Percentiles rank a stretch among this genome's conserved stretches.
phyloP scores from a whole-genome alignment of 129 eudicot genomes.

The Arctium minus region DNA sequence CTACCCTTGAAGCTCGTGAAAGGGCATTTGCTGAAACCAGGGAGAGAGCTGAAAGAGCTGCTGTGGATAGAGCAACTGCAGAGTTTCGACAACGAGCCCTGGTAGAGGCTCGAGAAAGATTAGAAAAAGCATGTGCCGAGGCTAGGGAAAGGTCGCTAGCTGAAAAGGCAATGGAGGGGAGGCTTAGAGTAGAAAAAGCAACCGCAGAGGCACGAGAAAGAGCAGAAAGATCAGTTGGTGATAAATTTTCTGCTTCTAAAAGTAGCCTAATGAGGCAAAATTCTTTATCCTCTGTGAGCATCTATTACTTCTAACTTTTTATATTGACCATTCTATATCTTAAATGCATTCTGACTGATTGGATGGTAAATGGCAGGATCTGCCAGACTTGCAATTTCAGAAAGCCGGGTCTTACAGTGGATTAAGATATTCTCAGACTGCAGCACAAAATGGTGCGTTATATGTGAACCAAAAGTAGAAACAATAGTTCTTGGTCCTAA shows the following conservation, averaged over 20 bases:
- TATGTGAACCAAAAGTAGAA: not conserved
- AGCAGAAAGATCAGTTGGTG: conserved; percentile 68
- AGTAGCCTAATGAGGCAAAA: conserved; percentile 56
- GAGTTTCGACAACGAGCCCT: conserved; percentile 83
- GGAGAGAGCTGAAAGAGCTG: conserved; percentile 70
- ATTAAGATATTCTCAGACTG: conserved; percentile 43
- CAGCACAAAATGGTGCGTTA: conserved; percentile 50
- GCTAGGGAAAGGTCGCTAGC: conserved; percentile 62
- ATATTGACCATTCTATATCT: conserved; percentile 4
- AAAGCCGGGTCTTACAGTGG: conserved; percentile 40
- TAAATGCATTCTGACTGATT: conserved; percentile 19
- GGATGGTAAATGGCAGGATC: conserved; percentile 33
- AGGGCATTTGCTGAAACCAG: conserved; percentile 71
- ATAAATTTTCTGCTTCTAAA: conserved; percentile 40
- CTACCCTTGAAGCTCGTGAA: conserved; percentile 77
- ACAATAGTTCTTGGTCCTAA: not conserved
- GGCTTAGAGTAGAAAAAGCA: conserved; percentile 44
- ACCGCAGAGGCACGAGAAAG: conserved; percentile 69
- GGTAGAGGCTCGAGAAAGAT: conserved; percentile 86
- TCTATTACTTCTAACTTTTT: conserved; percentile 1
- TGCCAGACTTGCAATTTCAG: conserved; percentile 29
- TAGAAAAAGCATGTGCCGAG: conserved; percentile 83
- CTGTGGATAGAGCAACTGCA: conserved; percentile 73
- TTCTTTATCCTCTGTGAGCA: conserved; percentile 66
- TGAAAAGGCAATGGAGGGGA: conserved; percentile 56